Conservation (phyloP, 805 yeast species). For the Kluyveromyces starmeri region DNA sequence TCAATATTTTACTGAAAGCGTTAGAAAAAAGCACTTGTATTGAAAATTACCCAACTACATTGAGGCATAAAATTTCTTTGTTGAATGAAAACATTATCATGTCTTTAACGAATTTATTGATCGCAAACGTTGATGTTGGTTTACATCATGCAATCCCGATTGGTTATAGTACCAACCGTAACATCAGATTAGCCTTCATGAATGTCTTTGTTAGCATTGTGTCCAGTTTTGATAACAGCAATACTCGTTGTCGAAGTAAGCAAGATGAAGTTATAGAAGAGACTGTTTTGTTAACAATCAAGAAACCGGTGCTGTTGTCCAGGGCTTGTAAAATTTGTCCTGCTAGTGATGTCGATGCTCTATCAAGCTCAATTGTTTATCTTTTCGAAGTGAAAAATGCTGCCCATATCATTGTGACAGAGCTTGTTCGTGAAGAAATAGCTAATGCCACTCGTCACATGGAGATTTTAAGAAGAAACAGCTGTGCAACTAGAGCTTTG, state of each 20-base stretch:
- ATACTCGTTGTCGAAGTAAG: constrained; percentile 21
- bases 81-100: constrained; percentile 56
- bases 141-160: constrained; percentile 66
- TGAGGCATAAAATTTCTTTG: constrained; percentile 44
- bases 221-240: constrained; percentile 25
- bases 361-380: constrained; percentile 56
- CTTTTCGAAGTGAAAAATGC: constrained; percentile 40
- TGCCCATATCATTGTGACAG: constrained; percentile 40
- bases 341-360: constrained; percentile 56
- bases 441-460: constrained; percentile 49
- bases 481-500: constrained; percentile 70
- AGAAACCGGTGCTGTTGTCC: constrained; percentile 37
- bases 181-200: constrained; percentile 63
- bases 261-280: constrained; percentile 22
- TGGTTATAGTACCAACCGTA: constrained; percentile 61
- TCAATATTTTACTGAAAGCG: constrained; percentile 46
- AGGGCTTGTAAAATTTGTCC: constrained; percentile 57
- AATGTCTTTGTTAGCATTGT: constrained; percentile 68
- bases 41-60: constrained; percentile 30
- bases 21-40: constrained; percentile 31
- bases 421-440: constrained; percentile 56
- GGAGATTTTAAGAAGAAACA: constrained; percentile 71
- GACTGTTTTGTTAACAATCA: constrained; percentile 27
- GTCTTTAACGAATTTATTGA: constrained; percentile 59
- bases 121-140: constrained; percentile 70